phyloP scores from a whole-genome alignment of 768 basidiomycete species.

The Mycena capillaripes region DNA sequence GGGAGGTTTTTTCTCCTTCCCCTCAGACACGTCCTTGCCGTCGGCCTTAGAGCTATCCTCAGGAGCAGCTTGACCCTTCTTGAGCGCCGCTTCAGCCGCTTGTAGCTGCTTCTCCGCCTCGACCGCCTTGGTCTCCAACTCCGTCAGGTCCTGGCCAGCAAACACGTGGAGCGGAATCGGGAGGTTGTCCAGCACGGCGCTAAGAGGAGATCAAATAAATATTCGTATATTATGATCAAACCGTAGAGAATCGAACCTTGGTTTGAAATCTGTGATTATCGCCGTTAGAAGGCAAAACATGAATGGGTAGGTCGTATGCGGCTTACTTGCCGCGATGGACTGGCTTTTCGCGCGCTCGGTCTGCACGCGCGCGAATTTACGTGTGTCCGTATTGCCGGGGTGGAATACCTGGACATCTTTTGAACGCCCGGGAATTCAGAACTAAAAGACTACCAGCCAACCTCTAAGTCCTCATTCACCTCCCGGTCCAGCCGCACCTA shows the following conservation, averaged over 20 bases:
- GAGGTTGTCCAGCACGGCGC: slow-evolving; percentile 42
- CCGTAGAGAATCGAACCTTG: slow-evolving; percentile 23
- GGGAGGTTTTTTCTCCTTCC: background rate
- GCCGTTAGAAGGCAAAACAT: slow-evolving; percentile 4
- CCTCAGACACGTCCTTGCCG: background rate
- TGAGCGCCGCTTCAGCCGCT: slow-evolving; percentile 12
- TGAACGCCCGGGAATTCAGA: background rate
- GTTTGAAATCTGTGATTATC: slow-evolving; percentile 41
- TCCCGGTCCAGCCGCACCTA: slow-evolving; percentile 38
- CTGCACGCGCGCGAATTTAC: slow-evolving; percentile 46
- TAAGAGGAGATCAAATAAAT: background rate
- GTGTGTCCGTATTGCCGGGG: slow-evolving; percentile 31
- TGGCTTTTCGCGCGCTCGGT: slow-evolving; percentile 61
- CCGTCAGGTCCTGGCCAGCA: slow-evolving; percentile 52
- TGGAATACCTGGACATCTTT: background rate
- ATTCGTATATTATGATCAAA: slow-evolving; percentile 14
- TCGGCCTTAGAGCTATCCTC: background rate
- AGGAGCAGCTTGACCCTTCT: background rate
- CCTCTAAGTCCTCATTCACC: slow-evolving; percentile 12
- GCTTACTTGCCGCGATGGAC: slow-evolving; percentile 61
- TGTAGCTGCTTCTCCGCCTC: slow-evolving; percentile 26
- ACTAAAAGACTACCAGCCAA: background rate
- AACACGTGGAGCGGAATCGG: slow-evolving; percentile 52
- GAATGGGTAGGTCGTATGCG: background rate
- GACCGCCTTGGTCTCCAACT: slow-evolving; percentile 46